Evolutionary conservation across 768 basidiomycete genomes (phyloP), one percentile per base, ranked within the genome.

Genomic region (Russula virescens): DNA sequence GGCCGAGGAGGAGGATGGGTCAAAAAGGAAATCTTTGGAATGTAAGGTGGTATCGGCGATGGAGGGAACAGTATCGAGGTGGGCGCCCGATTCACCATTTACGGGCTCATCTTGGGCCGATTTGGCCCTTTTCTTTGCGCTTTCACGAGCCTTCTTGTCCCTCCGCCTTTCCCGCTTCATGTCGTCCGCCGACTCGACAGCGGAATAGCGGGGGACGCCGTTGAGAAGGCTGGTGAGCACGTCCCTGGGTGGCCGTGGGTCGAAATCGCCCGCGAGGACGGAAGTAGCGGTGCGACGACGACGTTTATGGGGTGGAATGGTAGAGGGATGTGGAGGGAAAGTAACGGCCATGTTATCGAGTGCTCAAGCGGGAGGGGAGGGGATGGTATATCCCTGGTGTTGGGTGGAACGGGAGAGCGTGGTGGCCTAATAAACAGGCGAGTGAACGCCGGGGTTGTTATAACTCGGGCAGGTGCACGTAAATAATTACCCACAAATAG

Each of bases 201-300:
- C 79, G 63, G 82, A 80, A 73, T 89, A 86, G 8, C 82, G 82
- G 0, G 80, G 80, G 34, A 90, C 86, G 55, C 89, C 88, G 69
- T 91, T 91, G 69, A 91, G 76, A 54, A 91, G 73, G 73, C 86
- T 88, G 16, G 90, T 91, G 66, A 92, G 79, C 65, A 87, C 88
- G 74, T 91, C 89, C 71, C 90, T 82, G 42, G 79, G 70, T 0
- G 86, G 84, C 21, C 80, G 80, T 6, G 79, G 72, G 76, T 91
- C 90, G 73, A 89, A 90, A 71, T 79, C 76, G 67, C 90, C 90
- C 0, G 88, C 84, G 74, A 91, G 81, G 46, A 91, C 86, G 10
- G 84, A 72, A 9, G 90, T 92, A 48, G 90, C 90, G 52, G 81
- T 86, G 62, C 90, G 86, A 23, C 80, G 78, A 47, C 63, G 65